A percentile compares a stretch with the other conserved stretches of the same genome.
Evolutionary conservation across 441 rosid genomes (phyloP).

Genomic region (Adansonia grandidieri): DNA sequence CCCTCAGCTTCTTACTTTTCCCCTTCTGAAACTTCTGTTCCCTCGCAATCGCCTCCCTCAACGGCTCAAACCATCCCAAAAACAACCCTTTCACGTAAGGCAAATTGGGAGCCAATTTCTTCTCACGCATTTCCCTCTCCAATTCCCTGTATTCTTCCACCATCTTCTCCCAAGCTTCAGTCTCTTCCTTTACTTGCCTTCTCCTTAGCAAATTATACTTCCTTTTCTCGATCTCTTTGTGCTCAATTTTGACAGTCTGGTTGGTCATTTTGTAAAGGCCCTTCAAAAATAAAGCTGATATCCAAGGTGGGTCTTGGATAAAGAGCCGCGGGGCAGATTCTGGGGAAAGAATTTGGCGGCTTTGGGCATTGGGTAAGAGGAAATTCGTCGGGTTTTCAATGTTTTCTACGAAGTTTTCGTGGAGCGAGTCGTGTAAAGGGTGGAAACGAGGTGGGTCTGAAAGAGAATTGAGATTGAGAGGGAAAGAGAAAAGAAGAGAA

Average conservation of each 20-base stretch:
- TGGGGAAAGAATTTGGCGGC: slow-evolving; percentile 31
- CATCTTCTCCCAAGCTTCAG: slow-evolving; percentile 89
- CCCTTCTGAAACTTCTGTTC: slow-evolving; percentile 72
- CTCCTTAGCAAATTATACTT: slow-evolving; percentile 69
- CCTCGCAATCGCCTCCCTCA: slow-evolving; percentile 70
- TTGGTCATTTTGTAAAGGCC: slow-evolving; percentile 52
- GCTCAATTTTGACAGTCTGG: slow-evolving; percentile 53
- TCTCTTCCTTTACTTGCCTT: slow-evolving; percentile 81
- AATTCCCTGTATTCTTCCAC: slow-evolving; percentile 71
- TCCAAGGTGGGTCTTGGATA: slow-evolving; percentile 80
- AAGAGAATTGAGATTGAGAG: slow-evolving; percentile 42
- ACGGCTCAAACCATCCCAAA: slow-evolving; percentile 88
- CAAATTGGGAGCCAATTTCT: slow-evolving; percentile 76
- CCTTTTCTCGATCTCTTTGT: slow-evolving; percentile 57
- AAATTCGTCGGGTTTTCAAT: slow-evolving; percentile 36
- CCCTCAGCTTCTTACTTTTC: slow-evolving; percentile 64
- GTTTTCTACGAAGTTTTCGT: slow-evolving; percentile 46
- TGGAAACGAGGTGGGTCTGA: slow-evolving; percentile 36
- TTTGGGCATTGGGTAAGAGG: slow-evolving; percentile 30
- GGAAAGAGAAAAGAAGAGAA: slow-evolving; percentile 44
- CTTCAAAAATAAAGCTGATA: slow-evolving; percentile 64
- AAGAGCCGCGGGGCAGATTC: slow-evolving; percentile 48
- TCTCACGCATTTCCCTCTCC: slow-evolving; percentile 77
- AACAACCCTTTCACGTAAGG: slow-evolving; percentile 77
- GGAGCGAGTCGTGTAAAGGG: slow-evolving; percentile 35